These are phyloP conservation scores for Ogataea pignaliae DNA, from an alignment of 805 yeast genomes.

Conservation along the genomic window DNA sequence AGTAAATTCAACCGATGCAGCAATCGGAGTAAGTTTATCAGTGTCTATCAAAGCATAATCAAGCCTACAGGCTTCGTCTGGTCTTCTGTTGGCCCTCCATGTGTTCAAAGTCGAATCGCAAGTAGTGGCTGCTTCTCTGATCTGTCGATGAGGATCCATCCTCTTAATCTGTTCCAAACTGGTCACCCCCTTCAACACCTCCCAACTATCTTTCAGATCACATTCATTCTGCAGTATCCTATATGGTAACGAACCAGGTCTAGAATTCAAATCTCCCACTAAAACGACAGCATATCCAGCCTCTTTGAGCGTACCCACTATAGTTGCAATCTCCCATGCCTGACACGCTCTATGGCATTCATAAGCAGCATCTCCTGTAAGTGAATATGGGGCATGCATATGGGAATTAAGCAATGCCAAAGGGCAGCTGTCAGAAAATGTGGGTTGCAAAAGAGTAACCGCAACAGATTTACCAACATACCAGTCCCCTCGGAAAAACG, in stretches of 20 bases:
- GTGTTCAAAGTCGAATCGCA: conserved; percentile 87
- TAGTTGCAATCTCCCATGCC: conserved; percentile 88
- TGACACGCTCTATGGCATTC: conserved; percentile 88
- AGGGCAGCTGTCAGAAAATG: conserved; percentile 41
- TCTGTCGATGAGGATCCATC: conserved; percentile 56
- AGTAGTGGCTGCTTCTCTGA: conserved; percentile 74
- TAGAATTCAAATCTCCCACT: conserved; percentile 90
- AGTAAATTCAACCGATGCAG: conserved; percentile 72
- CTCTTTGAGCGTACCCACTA: conserved; percentile 53
- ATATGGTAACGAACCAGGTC: conserved; percentile 83
- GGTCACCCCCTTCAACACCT: conserved; percentile 49
- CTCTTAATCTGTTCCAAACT: conserved; percentile 37
- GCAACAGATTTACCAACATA: conserved; percentile 90
- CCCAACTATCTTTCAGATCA: conserved; percentile 80
- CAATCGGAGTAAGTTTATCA: conserved; percentile 43
- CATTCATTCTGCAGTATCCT: conserved; percentile 67
- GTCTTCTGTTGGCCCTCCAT: conserved; percentile 60
- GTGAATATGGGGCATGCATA: conserved; percentile 94
- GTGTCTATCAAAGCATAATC: conserved; percentile 85
- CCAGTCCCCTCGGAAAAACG: conserved; percentile 95
- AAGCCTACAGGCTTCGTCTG: conserved; percentile 76
- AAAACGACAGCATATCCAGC: conserved; percentile 84
- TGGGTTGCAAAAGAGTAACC: conserved; percentile 59
- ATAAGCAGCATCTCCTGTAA: conserved; percentile 82
- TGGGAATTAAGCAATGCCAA: conserved; percentile 86